These are phyloP conservation scores for Fusarium nisikadoi DNA, from an alignment of 2,329 filamentous ascomycete species.

Conservation along the genomic window DNA sequence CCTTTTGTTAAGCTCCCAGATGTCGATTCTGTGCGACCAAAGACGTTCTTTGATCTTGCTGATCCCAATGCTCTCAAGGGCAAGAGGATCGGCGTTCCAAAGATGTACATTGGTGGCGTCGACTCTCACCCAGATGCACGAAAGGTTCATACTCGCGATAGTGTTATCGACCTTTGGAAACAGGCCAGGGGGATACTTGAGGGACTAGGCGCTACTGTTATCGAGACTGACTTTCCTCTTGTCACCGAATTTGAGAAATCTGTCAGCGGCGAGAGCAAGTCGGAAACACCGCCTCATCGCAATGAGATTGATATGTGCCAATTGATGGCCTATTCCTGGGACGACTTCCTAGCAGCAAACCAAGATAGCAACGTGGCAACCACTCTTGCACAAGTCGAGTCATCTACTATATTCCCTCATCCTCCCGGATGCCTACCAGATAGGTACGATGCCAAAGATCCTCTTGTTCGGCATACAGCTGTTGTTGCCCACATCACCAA, in stretches of 20 bases:
- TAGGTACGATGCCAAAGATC: neutral
- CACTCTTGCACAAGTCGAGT: neutral
- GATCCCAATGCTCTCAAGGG: conserved; percentile 2
- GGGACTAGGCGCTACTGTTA: neutral
- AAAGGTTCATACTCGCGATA: neutral
- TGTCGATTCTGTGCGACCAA: neutral
- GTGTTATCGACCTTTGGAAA: neutral
- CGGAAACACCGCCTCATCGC: neutral
- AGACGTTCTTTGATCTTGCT: neutral
- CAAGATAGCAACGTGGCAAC: neutral
- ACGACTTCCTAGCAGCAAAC: neutral
- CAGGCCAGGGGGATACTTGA: neutral
- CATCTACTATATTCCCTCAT: neutral
- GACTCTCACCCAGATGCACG: neutral
- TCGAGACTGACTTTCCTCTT: neutral
- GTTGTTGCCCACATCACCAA: conserved; percentile 1
- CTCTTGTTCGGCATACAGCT: conserved; percentile 3
- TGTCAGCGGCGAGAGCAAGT: fast-evolving
- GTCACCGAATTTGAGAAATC: neutral
- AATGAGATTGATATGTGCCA: conserved; percentile 8
- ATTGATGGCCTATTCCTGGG: conserved; percentile 8
- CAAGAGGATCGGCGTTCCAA: conserved; percentile 20
- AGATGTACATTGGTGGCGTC: conserved; percentile 10
- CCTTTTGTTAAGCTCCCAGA: conserved; percentile 4
- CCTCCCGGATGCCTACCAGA: neutral